Percentiles rank a stretch among this genome's conserved stretches.
Evolutionary conservation across 192 early-diverging fungal genomes (phyloP).

Genomic region (Backusella mclennaniae): DNA sequence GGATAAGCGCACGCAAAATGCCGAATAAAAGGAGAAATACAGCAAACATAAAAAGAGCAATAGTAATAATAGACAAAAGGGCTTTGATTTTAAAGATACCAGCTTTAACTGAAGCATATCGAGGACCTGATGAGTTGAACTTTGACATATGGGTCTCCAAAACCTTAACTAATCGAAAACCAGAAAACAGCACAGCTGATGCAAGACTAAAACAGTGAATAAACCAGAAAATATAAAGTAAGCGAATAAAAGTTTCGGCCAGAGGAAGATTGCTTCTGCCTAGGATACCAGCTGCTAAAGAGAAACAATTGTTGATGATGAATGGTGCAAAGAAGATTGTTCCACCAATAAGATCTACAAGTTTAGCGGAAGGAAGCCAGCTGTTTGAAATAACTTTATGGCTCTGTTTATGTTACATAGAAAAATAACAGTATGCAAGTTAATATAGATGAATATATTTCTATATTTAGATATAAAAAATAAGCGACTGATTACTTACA

Average conservation of each 20-base stretch:
- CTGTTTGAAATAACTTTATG: constrained; percentile 20
- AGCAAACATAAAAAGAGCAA: constrained; percentile 21
- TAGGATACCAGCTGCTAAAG: constrained; percentile 18
- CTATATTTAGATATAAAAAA: not conserved
- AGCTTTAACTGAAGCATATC: constrained; percentile 16
- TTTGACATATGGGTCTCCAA: constrained; percentile 17
- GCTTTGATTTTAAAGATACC: constrained; percentile 31
- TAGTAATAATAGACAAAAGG: constrained; percentile 16
- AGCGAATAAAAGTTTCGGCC: constrained; percentile 16
- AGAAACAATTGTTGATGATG: constrained; percentile 21
- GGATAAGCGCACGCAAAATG: constrained; percentile 18
- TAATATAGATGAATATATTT: not conserved
- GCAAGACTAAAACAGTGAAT: constrained; percentile 14
- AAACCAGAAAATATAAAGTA: constrained; percentile 33
- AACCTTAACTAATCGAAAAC: constrained; percentile 15
- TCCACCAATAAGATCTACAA: constrained; percentile 28
- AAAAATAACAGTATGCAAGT: too few species aligned
- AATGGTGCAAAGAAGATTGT: constrained; percentile 17
- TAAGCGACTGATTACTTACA: not conserved
- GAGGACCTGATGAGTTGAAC: constrained; percentile 16
- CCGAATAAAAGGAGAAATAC: constrained; percentile 29
- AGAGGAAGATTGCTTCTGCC: not conserved
- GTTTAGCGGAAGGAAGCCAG: constrained; percentile 21
- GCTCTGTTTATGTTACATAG: constrained; percentile 1
- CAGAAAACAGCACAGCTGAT: constrained; percentile 19